Base-by-base conservation (phyloP, 2,329 filamentous ascomycete species). In the Tympanopsis confertula region DNA sequence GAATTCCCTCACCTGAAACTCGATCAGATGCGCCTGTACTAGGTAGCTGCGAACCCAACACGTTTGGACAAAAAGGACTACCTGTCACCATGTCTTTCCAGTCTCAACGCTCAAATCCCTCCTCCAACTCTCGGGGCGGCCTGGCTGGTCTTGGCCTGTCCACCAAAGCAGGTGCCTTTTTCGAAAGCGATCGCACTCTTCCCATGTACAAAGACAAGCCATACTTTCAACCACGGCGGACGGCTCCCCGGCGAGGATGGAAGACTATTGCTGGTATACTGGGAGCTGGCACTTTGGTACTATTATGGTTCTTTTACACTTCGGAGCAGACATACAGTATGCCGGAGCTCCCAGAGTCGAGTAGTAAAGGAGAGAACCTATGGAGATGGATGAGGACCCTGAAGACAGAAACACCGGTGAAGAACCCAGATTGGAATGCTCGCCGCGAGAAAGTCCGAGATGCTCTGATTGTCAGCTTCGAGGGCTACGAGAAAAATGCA, bases 381-480 rank as follows among this genome's bases (percentile, higher is more conserved):
- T 33, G 30, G 30, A 17, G 17, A 15, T 33, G 30, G 30, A 7
- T 33, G 15, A 10, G 17, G 30, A 33, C 10, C 17, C 15, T 33
- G 12, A 15, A 18, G 30, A 18, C 10, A 15, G 12, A 13, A 15
- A 15, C 10, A 18, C 7, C 30, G 12, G 10, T 12, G 12, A 13
- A 33, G 30, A 33, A 33, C 17, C 7, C 17, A 12, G 30, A 33
- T 17, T 33, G 30, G 30, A 41, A 30, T 22, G 54, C 47, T 37
- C 13, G 38, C 20, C 32, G 19, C 12, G 36, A 38, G 4, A 15
- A 41, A 33, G 39, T 41, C 13, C 39, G 33, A 19, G 74, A 82
- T 48, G 78, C 72, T 12, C 84, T 86, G 56, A 66, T 71, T 47
- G 58, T 78, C 38, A 83, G 78, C 46, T 86, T 79, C 77, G 69